Evolutionary conservation across 306 rosid genomes (phyloP).

Genomic region (Cucurbita moschata): DNA sequence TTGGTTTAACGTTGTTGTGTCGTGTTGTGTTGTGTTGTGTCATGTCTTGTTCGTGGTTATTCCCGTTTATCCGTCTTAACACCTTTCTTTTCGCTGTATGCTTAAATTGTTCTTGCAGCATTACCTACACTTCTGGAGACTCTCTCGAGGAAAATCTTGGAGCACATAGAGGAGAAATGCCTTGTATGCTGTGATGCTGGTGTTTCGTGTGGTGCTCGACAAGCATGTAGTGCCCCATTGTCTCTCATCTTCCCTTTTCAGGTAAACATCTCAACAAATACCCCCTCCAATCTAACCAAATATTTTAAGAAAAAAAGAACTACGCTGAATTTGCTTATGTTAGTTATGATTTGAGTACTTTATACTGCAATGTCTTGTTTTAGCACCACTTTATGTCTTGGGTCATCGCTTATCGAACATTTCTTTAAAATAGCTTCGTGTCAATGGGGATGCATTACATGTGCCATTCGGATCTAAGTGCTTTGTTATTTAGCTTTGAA

Average conservation of each 20-base stretch:
- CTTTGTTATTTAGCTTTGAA: neutral
- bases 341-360: neutral
- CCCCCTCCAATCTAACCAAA: neutral
- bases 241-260: constrained; percentile 95
- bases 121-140: constrained; percentile 87
- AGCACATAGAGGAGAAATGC: constrained; percentile 86
- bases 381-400: neutral
- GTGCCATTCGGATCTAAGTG: neutral
- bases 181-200: constrained; percentile 97
- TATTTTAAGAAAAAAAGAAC: neutral
- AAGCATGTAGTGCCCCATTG: constrained; percentile 76
- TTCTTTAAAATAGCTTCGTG: neutral
- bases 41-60: neutral
- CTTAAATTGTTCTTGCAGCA: constrained; percentile 37
- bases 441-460: neutral
- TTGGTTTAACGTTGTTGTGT: neutral
- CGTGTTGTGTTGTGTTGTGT: neutral
- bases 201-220: constrained; percentile 78
- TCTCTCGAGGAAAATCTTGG: constrained; percentile 54
- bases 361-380: neutral
- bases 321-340: neutral
- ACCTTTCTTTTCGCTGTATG: neutral
- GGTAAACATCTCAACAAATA: constrained; percentile 22
- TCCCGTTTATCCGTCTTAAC: neutral
- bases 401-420: neutral